Conservation (phyloP, 1,284 basidiomycete species). For the Thelephora terrestris region DNA sequence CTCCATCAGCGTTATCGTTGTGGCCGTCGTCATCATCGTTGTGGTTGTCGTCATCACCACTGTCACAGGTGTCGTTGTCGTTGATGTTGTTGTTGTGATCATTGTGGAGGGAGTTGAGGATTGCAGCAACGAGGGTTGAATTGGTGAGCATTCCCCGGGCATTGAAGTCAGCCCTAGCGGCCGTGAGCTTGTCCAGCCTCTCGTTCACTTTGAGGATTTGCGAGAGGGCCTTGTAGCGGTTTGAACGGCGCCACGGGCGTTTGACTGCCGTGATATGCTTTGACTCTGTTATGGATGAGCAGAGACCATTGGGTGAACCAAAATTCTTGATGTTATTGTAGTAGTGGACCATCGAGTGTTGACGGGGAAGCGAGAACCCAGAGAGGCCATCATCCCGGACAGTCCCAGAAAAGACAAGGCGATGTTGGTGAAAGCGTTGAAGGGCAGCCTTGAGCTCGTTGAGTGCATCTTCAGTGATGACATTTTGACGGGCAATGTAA, state of each 20-base stretch:
- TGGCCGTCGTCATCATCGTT: background rate
- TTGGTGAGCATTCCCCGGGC: slow-evolving; percentile 6
- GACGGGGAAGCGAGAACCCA: slow-evolving; percentile 4
- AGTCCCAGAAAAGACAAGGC: background rate
- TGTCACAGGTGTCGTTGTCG: too few relatives aligned
- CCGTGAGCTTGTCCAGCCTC: slow-evolving; percentile 8
- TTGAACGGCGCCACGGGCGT: slow-evolving; percentile 5
- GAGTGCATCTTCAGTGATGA: background rate
- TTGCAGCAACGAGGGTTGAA: background rate
- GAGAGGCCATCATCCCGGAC: background rate
- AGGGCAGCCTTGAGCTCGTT: background rate
- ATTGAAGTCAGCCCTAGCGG: slow-evolving; percentile 4
- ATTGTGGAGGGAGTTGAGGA: too few relatives aligned
- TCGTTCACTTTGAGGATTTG: slow-evolving; percentile 9
- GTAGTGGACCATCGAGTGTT: slow-evolving; percentile 5
- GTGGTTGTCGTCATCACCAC: slow-evolving; percentile 9
- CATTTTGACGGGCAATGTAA: slow-evolving; percentile 2
- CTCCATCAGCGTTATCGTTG: background rate
- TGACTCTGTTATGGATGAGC: slow-evolving; percentile 7
- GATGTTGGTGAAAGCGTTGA: background rate
- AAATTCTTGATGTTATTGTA: background rate
- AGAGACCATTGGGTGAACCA: too few relatives aligned
- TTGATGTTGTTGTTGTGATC: too few relatives aligned
- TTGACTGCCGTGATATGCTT: too few relatives aligned
- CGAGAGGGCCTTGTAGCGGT: slow-evolving; percentile 1